A percentile compares a stretch with the other conserved stretches of the same genome.
Conservation (phyloP, 768 basidiomycete genomes). For the Amanita rimosa region DNA sequence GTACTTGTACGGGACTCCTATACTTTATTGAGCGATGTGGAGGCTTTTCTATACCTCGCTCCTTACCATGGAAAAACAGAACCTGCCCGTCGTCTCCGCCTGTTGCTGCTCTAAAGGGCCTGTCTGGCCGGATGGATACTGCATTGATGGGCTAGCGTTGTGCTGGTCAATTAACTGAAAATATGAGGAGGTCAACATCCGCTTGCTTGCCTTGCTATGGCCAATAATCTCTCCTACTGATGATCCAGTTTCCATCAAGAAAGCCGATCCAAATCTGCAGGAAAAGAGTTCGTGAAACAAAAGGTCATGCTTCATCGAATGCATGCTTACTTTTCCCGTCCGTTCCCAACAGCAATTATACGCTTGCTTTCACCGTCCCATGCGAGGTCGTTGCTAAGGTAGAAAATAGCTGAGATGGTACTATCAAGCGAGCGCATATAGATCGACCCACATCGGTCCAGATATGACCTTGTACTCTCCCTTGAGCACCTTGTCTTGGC, state of each 20-base stretch:
- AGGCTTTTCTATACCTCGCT: background rate
- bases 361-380: constrained; percentile 97
- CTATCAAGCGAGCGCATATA: background rate
- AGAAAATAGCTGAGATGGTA: background rate
- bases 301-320: background rate
- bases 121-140: constrained; percentile 75
- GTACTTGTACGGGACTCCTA: constrained; percentile 82
- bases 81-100: constrained; percentile 77
- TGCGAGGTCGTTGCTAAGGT: constrained; percentile 73
- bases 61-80: constrained; percentile 68
- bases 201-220: constrained; percentile 67
- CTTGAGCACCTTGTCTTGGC: constrained; percentile 75
- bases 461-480: constrained; percentile 68
- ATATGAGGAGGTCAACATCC: background rate
- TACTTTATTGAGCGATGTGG: background rate
- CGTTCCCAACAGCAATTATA: constrained; percentile 91
- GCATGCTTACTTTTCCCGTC: constrained; percentile 63
- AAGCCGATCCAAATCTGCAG: constrained; percentile 68
- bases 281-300: background rate
- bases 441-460: constrained; percentile 51
- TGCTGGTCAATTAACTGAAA: background rate
- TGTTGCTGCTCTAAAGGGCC: constrained; percentile 87
- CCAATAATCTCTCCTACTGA: constrained; percentile 85
- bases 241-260: constrained; percentile 75
- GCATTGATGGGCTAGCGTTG: constrained; percentile 67